These are phyloP conservation scores for Apiospora sp. DNA, from an alignment of 2,329 filamentous ascomycete species.

Conservation along the genomic window DNA sequence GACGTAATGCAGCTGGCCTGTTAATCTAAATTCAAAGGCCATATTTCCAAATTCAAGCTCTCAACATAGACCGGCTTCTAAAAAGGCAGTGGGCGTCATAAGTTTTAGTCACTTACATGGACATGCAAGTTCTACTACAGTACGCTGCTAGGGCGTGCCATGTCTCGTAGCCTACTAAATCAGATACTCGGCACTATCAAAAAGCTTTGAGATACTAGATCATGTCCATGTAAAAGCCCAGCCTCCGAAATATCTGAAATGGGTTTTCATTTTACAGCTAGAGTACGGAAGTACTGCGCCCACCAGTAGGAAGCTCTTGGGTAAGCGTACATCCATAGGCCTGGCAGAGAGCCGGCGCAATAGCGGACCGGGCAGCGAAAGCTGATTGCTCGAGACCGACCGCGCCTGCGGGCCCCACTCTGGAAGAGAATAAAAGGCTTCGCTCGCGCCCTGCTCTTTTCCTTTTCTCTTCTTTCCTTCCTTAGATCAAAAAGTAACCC, in stretches of 20 bases:
- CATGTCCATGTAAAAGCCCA: neutral
- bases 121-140: neutral
- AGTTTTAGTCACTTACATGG: neutral
- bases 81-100: neutral
- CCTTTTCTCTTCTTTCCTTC: slow-evolving; percentile 53
- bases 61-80: neutral
- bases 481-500: slow-evolving; percentile 70
- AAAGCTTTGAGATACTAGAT: neutral
- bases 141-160: neutral
- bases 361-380: neutral
- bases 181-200: neutral
- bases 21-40: neutral
- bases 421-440: slow-evolving; percentile 1
- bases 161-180: neutral
- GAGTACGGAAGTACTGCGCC: slow-evolving; percentile 4
- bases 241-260: neutral
- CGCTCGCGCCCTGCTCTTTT: neutral
- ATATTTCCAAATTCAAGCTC: neutral
- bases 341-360: neutral
- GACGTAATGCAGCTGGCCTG: neutral
- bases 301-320: slow-evolving; percentile 2
- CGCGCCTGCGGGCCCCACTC: slow-evolving; percentile 2
- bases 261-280: neutral
- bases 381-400: slow-evolving; percentile 21
- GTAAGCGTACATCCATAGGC: neutral